Evolutionary conservation across 1,139 yeast species (phyloP).

Genomic region (Pichia sorboxylosa): DNA sequence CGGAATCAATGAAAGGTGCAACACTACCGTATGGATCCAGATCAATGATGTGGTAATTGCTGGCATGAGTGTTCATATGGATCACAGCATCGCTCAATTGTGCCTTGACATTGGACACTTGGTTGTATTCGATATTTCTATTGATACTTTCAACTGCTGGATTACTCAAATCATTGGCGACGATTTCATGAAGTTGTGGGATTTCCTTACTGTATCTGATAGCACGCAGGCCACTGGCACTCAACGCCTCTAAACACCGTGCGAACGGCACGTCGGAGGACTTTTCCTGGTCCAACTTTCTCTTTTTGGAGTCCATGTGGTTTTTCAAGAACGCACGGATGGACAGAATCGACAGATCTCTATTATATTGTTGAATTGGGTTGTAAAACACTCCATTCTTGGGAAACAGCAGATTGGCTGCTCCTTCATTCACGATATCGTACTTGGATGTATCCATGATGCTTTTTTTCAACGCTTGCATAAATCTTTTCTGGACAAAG

Average conservation of each 20-base stretch:
- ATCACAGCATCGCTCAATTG: slow-evolving; percentile 83
- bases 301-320: slow-evolving; percentile 24
- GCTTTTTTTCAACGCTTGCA: no score
- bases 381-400: slow-evolving; percentile 82
- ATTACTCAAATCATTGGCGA: slow-evolving; percentile 81
- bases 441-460: no score
- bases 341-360: slow-evolving; percentile 79
- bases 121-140: slow-evolving; percentile 58
- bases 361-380: slow-evolving; percentile 90
- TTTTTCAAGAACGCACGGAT: slow-evolving; percentile 71
- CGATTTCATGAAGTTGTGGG: slow-evolving; percentile 54
- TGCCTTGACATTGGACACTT: slow-evolving; percentile 44
- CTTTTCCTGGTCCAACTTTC: slow-evolving; percentile 14
- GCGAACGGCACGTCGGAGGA: slow-evolving; percentile 22
- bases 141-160: slow-evolving; percentile 81
- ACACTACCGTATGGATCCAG: slow-evolving; percentile 97
- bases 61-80: slow-evolving; percentile 46
- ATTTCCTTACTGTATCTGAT: slow-evolving; percentile 87
- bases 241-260: slow-evolving; percentile 73
- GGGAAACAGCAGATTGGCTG: slow-evolving; percentile 69
- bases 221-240: slow-evolving; percentile 93
- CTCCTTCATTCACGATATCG: slow-evolving; percentile 45
- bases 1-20: slow-evolving; percentile 86
- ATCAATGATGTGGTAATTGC: slow-evolving; percentile 67
- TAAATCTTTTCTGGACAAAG: no score